phyloP scores from a whole-genome alignment of 768 basidiomycete species.

The Leccinellum luteum region DNA sequence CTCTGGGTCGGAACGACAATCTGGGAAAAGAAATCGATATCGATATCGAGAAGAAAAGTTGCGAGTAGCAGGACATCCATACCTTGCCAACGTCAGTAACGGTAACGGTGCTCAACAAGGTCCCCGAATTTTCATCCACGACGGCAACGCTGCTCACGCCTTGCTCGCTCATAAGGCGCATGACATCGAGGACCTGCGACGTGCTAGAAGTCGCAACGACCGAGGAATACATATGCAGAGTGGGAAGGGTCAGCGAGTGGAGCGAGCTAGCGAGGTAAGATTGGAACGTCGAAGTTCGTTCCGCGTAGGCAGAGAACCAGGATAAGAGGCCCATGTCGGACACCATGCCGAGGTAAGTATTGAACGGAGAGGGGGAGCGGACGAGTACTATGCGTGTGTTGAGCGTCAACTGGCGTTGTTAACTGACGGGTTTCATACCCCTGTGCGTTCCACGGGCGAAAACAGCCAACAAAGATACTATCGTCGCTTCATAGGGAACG shows the following conservation, averaged over 20 bases:
- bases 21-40: conserved; percentile 37
- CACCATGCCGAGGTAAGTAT: conserved; percentile 63
- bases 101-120: conserved; percentile 70
- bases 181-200: conserved; percentile 71
- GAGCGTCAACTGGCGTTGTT: background rate
- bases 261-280: conserved; percentile 52
- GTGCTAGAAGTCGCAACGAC: conserved; percentile 63
- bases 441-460: conserved; percentile 75
- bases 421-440: conserved; percentile 39
- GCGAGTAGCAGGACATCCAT: background rate
- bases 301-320: conserved; percentile 61
- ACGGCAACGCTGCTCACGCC: conserved; percentile 84
- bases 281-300: conserved; percentile 37
- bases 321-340: conserved; percentile 71
- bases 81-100: conserved; percentile 83
- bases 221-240: conserved; percentile 56
- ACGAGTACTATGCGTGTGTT: conserved; percentile 48
- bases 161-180: conserved; percentile 82
- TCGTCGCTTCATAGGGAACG: conserved; percentile 58
- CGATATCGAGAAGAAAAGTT: background rate
- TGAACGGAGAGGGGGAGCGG: conserved; percentile 41
- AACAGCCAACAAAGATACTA: conserved; percentile 58
- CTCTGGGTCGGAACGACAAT: conserved; percentile 79
- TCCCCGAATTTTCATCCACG: conserved; percentile 60
- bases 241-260: conserved; percentile 56